Conservation (phyloP, 805 yeast genomes). For the Saccharomyces kudriavzevii region DNA sequence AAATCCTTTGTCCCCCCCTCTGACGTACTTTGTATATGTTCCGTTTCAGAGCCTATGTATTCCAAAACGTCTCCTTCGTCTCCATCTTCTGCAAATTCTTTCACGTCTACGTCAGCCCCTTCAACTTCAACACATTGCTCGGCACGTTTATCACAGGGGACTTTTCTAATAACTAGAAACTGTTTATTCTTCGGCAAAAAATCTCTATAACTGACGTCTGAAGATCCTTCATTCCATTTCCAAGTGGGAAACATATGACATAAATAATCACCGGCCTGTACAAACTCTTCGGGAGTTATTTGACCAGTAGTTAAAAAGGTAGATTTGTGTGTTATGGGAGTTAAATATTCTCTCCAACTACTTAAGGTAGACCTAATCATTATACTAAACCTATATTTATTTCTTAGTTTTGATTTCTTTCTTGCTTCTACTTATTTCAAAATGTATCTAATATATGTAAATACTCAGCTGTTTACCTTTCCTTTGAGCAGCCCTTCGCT, state of each 20-base stretch:
- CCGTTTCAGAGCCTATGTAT: not conserved
- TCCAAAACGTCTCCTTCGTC: constrained; percentile 22
- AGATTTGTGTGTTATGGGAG: constrained; percentile 83
- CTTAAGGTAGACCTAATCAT: constrained; percentile 71
- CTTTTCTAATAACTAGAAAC: constrained; percentile 78
- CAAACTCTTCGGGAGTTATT: constrained; percentile 92
- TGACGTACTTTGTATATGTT: constrained; percentile 1
- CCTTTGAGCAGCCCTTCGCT: not conserved
- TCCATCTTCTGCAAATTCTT: constrained; percentile 37
- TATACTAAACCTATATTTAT: not conserved
- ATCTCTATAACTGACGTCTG: constrained; percentile 33
- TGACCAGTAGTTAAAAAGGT: constrained; percentile 83
- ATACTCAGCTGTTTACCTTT: not conserved
- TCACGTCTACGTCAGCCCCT: not conserved
- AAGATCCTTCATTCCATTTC: constrained; percentile 66
- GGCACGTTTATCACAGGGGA: constrained; percentile 77
- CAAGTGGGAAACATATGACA: constrained; percentile 92
- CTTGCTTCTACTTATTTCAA: not conserved
- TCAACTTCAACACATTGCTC: constrained; percentile 19
- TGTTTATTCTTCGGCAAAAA: constrained; percentile 86
- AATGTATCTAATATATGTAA: not conserved
- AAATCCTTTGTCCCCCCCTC: constrained; percentile 1
- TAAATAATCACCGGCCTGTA: constrained; percentile 86
- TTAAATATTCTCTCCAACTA: constrained; percentile 81
- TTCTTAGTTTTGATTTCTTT: not conserved